Base-by-base conservation (phyloP, 176 grass and related monocot species). In the Aegilops tauschii region DNA sequence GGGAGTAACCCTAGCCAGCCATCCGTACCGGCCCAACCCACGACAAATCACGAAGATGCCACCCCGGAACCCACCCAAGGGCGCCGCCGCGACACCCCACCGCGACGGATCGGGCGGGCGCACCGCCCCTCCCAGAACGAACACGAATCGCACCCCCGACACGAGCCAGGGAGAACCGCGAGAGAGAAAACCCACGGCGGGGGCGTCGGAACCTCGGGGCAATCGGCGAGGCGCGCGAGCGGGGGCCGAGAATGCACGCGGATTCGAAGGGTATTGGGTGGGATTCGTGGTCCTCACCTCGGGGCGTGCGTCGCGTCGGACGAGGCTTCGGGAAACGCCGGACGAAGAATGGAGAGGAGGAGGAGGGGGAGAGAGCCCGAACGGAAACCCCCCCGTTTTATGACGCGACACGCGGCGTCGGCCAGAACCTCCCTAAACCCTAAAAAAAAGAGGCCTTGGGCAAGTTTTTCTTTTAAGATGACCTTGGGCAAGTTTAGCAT, bases 201-300 rank as follows among this genome's bases (percentile, higher is more conserved):
- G 69, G 35, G 21, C 30, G 36, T 54, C 52, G 13, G 5, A 6
- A 0, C 47, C 6, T 23, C 5, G 44, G 17, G 21, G 21, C 27
- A 62, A 64, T 12, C 29, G 0, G 63, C 49, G 54, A 59, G 65
- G 62, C 49, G 4, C 32, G 11, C 9, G 50, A 28, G 63, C 42
- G 3, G 39, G 28, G 30, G 17, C 20, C 20, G 37, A 21, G 20
- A 39, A 64, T 25, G 21, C 37, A n/a, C 69, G 29, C 20, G 37
- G 21, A n/a, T 50, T 37, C 6, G 12, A 61, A 10, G 37, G 20
- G 9, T 7, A 61, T 20, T 61, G 45, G 12, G 50, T 7, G 35
- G 50, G 9, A 37, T 79, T 66, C 29, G 31, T 56, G 2, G 31
- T 63, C 54, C 87, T 84, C 16, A 84, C 81, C 81, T 84, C 12